Conservation (phyloP, 192 early-diverging fungal genomes). For the Mortierella hygrophila region DNA sequence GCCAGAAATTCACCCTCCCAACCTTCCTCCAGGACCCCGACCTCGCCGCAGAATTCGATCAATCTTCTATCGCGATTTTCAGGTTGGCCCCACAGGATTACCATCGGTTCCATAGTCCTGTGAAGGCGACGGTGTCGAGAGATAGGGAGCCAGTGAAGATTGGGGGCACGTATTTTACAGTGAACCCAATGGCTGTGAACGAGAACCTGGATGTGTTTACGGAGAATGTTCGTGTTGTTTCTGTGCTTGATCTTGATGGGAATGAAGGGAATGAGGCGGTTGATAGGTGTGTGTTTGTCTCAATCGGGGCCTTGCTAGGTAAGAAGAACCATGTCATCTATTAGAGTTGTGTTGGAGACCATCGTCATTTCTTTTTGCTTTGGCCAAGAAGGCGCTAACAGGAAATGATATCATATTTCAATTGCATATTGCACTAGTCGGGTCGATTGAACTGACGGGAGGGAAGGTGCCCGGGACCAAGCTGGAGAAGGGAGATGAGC, state of each 20-base stretch:
- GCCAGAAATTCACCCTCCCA: constrained; percentile 70
- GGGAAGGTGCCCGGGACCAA: constrained; percentile 55
- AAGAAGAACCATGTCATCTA: neutral
- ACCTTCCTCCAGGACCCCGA: constrained; percentile 65
- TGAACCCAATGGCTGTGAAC: constrained; percentile 80
- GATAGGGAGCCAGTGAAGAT: constrained; percentile 56
- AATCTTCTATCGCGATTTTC: constrained; percentile 74
- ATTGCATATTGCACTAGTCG: constrained; percentile 57
- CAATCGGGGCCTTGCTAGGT: constrained; percentile 75
- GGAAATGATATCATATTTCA: neutral
- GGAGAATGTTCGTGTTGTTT: constrained; percentile 75
- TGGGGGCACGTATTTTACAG: constrained; percentile 76
- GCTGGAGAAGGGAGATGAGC: constrained; percentile 77
- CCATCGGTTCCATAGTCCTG: constrained; percentile 83
- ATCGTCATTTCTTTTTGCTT: neutral
- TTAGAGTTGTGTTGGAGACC: neutral
- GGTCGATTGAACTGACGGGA: constrained; percentile 72
- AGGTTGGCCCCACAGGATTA: constrained; percentile 89
- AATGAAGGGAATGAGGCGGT: constrained; percentile 38
- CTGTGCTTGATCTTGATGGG: constrained; percentile 58
- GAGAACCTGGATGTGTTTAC: constrained; percentile 76
- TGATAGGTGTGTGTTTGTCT: constrained; percentile 71
- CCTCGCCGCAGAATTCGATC: constrained; percentile 63
- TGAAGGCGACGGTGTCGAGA: constrained; percentile 60
- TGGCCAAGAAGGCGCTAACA: neutral